Base-by-base conservation (phyloP, 148 eudicot species). In the Gaultheria prostrata region DNA sequence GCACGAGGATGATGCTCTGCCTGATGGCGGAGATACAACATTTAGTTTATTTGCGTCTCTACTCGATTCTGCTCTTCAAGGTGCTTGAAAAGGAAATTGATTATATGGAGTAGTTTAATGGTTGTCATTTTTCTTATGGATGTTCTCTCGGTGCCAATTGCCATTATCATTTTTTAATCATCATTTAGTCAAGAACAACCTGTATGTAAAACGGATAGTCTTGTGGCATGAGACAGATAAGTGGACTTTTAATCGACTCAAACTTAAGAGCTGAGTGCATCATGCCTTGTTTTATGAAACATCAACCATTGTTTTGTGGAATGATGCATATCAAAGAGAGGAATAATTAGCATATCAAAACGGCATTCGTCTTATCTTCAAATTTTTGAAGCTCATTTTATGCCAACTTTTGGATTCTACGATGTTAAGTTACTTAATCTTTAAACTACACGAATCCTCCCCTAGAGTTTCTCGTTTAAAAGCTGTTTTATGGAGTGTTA, bases 51-150 rank as follows among this genome's bases (percentile, higher is more conserved):
- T 94, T 88, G 97, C 97, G 18, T 90, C 94, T 83, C 93, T 94
- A 53, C 84, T 97, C 45, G 99, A 97, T 88, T 94, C 97, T 84
- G 90, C 97, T 79, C 84, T 91, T 80, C 92, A 93, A 97, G 97
- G 99, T 97, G 84, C 89, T 80, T 84, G 35, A 39, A 35, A 24
- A 1, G 9, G 2, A 79, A 79, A 57, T 20, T 54, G 26, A 10
- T 26, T 56, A 28, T 15, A 28, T 43, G n/a, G 6, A 35, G 3
- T 18, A 54, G 20, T 32, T 20, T 30, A 10, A 21, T 61, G 24
- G 11, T 57, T 10, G 10, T 21, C 24, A 18, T 43, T 49, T 17
- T 81, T 21, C 48, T 17, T 49, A 59, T 56, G 39, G 39, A 35
- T 35, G n/a, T 43, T 56, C 6, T 0, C 18, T 15, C 10, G 76